Evolutionary conservation across 148 eudicot genomes (phyloP), one percentile per base, ranked within the genome.

Genomic region (Drosera capensis): DNA sequence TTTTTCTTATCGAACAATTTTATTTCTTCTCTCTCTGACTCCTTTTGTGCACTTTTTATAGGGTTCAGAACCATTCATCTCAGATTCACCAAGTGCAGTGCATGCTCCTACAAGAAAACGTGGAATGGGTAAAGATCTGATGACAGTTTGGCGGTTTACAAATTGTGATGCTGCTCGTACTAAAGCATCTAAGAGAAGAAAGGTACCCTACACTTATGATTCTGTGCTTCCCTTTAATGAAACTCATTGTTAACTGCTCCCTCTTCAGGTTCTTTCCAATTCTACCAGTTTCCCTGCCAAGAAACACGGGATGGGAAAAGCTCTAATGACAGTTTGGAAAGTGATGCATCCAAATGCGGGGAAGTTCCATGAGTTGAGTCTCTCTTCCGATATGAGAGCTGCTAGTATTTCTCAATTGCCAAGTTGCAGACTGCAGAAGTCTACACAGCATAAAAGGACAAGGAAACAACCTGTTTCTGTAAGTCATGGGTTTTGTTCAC

Each of bases 71-170:
- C 56, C 73, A 42, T 31, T 59, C n/a, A 14, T 35, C 28, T 13
- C 52, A 39, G 52, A 68, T 49, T 16, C 50, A 51, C 45, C 43
- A 29, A 47, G 42, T 64, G 31, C 50, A 49, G 53, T 25, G 11
- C 56, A 58, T 63, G 45, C 40, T 60, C 63, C 74, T 14, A 50
- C 48, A 25, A 64, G 43, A 65, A 73, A 68, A 57, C 96, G 80
- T 56, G 96, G 96, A 26, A 68, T 74, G 46, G 96, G 90, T 29
- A 88, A 88, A 73, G 96, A 94, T 50, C 46, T 78, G 46, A 80
- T 90, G 78, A 72, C 82, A 44, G 57, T 37, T 25, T 60, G 58
- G 67, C 60, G 45, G 19, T 29, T 59, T 22, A 26, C 47, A 47
- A 52, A 58, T 25, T 23, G 58, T 40, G 46, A 26, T 13, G 45